phyloP scores from a whole-genome alignment of 805 yeast genomes.

The Candida patagonica region DNA sequence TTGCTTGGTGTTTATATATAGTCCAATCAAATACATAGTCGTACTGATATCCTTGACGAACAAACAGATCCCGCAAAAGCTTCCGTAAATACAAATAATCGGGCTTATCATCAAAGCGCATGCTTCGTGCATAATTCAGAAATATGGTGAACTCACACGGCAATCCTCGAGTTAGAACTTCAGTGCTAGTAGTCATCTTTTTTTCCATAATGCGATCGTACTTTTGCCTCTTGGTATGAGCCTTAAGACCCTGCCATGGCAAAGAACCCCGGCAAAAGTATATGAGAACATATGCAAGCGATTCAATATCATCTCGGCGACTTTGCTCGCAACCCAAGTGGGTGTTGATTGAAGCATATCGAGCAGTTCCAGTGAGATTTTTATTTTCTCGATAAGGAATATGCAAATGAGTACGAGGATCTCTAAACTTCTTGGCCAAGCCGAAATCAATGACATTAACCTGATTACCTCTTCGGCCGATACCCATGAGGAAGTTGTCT shows the following conservation, averaged over 20 bases:
- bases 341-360: slow-evolving; percentile 91
- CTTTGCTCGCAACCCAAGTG: slow-evolving; percentile 96
- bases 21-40: slow-evolving; percentile 98
- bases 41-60: slow-evolving; percentile 80
- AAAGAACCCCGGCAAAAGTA: slow-evolving; percentile 88
- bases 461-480: slow-evolving; percentile 89
- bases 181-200: slow-evolving; percentile 84
- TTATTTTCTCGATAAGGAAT: slow-evolving; percentile 95
- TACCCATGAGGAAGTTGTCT: slow-evolving; percentile 78
- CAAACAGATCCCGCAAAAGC: slow-evolving; percentile 78
- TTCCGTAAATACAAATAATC: slow-evolving; percentile 85
- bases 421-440: slow-evolving; percentile 86
- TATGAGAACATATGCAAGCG: slow-evolving; percentile 92
- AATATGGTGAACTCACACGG: slow-evolving; percentile 86
- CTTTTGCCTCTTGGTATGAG: slow-evolving; percentile 96
- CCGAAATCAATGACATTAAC: slow-evolving; percentile 94
- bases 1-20: slow-evolving; percentile 50
- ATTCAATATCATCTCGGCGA: slow-evolving; percentile 93
- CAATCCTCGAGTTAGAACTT: slow-evolving; percentile 78
- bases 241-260: slow-evolving; percentile 99
- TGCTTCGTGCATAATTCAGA: slow-evolving; percentile 78
- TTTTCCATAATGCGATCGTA: slow-evolving; percentile 94
- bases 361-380: slow-evolving; percentile 93
- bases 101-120: slow-evolving; percentile 93
- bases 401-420: slow-evolving; percentile 87